Percentiles rank a stretch among this genome's conserved stretches.
Conservation (phyloP, 169 alveolate genomes). For the Sarcocystis neurona region DNA sequence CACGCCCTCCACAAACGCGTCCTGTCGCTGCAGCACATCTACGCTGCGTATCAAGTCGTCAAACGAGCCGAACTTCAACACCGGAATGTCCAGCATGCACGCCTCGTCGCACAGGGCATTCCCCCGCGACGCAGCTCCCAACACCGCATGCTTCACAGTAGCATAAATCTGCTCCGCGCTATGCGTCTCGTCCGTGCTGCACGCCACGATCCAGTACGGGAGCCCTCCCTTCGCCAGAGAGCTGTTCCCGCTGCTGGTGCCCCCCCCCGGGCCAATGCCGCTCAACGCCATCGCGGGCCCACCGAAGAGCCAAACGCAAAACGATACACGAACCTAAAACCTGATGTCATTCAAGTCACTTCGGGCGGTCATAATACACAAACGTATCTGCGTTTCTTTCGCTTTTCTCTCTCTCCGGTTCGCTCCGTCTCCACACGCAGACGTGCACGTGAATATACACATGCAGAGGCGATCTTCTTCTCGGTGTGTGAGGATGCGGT, state of each 20-base stretch:
- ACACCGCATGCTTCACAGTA: neutral
- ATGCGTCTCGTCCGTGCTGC: slow-evolving; percentile 15
- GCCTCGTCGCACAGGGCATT: slow-evolving; percentile 67
- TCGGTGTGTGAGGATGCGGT: too few relatives aligned
- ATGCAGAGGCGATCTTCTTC: too few relatives aligned
- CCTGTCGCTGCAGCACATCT: slow-evolving; percentile 75
- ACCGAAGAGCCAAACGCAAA: neutral
- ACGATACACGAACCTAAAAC: too few relatives aligned
- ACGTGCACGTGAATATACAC: too few relatives aligned
- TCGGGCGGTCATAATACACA: too few relatives aligned
- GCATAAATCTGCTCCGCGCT: slow-evolving; percentile 14
- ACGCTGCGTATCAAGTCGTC: slow-evolving; percentile 72
- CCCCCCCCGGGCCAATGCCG: neutral
- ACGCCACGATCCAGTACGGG: slow-evolving; percentile 8
- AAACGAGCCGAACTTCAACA: slow-evolving; percentile 76
- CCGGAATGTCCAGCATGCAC: slow-evolving; percentile 73
- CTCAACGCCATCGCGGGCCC: neutral
- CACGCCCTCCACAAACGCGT: slow-evolving; percentile 72
- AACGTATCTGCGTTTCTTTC: too few relatives aligned
- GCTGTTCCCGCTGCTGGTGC: neutral
- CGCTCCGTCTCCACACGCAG: too few relatives aligned
- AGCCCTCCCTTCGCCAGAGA: too few relatives aligned
- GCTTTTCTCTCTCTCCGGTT: too few relatives aligned
- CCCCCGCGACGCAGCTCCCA: slow-evolving; percentile 14
- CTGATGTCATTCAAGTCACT: too few relatives aligned